Conservation (phyloP, 208 protist species). For the Tritrichomonas musculus region DNA sequence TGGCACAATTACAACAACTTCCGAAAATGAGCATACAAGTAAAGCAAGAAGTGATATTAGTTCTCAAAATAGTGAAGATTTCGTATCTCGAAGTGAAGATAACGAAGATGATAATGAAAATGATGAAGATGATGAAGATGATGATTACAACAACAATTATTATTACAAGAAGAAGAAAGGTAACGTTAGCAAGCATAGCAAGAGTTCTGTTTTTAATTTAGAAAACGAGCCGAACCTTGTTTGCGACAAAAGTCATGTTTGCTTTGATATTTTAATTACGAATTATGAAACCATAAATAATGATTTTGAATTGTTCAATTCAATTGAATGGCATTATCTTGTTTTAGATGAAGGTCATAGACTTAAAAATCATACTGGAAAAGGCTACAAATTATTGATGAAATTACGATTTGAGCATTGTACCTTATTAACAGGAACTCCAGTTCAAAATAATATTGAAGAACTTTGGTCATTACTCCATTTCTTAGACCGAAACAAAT, state of each 20-base stretch:
- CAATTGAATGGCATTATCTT: constrained; percentile 43
- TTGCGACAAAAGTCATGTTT: background rate
- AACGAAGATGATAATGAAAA: no score
- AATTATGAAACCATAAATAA: constrained; percentile 43
- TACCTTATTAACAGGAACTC: constrained; percentile 46
- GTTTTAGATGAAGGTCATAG: constrained; percentile 52
- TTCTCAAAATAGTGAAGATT: no score
- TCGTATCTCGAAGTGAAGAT: no score
- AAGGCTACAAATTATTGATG: background rate
- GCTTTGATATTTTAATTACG: background rate
- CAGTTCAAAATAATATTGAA: constrained; percentile 47
- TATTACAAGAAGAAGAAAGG: no score
- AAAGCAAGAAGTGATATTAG: no score
- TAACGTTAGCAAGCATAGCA: no score
- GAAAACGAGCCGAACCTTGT: no score
- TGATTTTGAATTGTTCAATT: constrained; percentile 37
- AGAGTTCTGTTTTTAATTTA: no score
- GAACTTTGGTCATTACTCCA: constrained; percentile 48
- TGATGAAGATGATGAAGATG: no score
- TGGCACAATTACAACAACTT: no score
- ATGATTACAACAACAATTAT: no score
- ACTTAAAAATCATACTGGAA: constrained; percentile 42
- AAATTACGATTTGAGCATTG: background rate
- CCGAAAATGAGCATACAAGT: no score
- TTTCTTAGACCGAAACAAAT: constrained; percentile 40